These are phyloP conservation scores for Eimeria brunetti DNA, from an alignment of 169 alveolate species.

Conservation along the genomic window DNA sequence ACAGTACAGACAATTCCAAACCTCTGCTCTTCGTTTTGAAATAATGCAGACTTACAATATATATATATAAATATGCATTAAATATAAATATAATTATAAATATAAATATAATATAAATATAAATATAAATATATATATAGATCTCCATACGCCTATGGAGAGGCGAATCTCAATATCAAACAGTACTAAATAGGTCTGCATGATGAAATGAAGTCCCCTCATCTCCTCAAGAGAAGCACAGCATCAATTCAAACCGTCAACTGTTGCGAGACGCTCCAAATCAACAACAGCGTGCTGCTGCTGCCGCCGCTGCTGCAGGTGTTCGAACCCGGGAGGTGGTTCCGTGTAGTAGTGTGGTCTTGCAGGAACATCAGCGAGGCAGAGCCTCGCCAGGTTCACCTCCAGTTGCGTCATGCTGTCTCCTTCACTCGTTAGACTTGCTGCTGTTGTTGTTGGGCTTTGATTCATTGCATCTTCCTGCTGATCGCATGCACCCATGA, in stretches of 20 bases:
- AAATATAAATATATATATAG: too few relatives aligned
- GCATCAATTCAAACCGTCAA: constrained; percentile 12
- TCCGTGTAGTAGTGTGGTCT: constrained; percentile 25
- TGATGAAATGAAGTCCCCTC: not conserved
- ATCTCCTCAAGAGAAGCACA: not conserved
- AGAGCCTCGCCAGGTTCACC: constrained; percentile 17
- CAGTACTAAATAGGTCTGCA: not conserved
- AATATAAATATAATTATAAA: too few relatives aligned
- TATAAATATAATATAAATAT: too few relatives aligned
- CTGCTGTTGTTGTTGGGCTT: not conserved
- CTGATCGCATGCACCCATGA: constrained; percentile 16
- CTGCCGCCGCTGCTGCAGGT: constrained; percentile 19
- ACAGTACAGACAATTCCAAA: not conserved
- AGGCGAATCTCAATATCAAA: not conserved
- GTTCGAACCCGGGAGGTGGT: constrained; percentile 61
- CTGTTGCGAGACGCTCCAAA: constrained; percentile 47
- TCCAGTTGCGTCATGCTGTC: not conserved
- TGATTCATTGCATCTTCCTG: not conserved
- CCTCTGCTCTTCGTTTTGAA: not conserved
- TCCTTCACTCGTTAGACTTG: not conserved
- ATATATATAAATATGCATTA: too few relatives aligned
- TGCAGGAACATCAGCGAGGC: not conserved
- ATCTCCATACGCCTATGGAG: not conserved
- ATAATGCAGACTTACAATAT: not conserved
- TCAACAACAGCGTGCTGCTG: constrained; percentile 64